Percentiles rank a stretch among this genome's conserved stretches.
phyloP scores from a whole-genome alignment of 352 stramenopile species.

The Proteromonas lacertae region DNA sequence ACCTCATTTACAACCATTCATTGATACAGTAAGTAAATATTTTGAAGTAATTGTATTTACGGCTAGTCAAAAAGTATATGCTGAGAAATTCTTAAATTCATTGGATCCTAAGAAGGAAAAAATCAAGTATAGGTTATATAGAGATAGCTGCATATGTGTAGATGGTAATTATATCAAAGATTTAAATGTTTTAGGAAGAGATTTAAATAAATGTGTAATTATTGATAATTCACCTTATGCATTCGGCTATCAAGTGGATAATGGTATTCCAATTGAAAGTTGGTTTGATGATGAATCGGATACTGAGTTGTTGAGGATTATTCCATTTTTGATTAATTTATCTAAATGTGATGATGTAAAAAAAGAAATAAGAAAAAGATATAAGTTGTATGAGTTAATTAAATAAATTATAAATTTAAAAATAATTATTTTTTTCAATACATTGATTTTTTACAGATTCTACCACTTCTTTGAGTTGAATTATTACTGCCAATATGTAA shows the following conservation, averaged over 20 bases:
- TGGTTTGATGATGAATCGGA: conserved; percentile 87
- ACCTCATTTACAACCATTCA: conserved; percentile 69
- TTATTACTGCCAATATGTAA: too few species aligned
- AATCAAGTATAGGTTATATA: conserved; percentile 64
- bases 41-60: conserved; percentile 99
- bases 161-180: conserved; percentile 96
- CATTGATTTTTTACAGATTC: too few species aligned
- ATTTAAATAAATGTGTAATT: conserved; percentile 41
- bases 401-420: too few species aligned
- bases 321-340: conserved; percentile 61
- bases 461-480: too few species aligned
- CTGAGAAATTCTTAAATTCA: conserved; percentile 75
- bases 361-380: too few species aligned
- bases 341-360: conserved; percentile 42
- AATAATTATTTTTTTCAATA: too few species aligned
- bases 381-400: too few species aligned
- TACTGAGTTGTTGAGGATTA: conserved; percentile 70
- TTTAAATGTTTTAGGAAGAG: conserved; percentile 63
- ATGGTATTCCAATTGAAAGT: conserved; percentile 77
- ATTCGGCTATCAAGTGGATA: conserved; percentile 85
- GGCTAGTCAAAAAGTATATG: conserved; percentile 64
- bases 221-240: conserved; percentile 90
- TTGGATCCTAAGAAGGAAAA: conserved; percentile 57
- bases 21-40: conserved; percentile 41
- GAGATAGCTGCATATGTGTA: conserved; percentile 67